Conservation (phyloP, 441 rosid species). For the Melastoma candidum region DNA sequence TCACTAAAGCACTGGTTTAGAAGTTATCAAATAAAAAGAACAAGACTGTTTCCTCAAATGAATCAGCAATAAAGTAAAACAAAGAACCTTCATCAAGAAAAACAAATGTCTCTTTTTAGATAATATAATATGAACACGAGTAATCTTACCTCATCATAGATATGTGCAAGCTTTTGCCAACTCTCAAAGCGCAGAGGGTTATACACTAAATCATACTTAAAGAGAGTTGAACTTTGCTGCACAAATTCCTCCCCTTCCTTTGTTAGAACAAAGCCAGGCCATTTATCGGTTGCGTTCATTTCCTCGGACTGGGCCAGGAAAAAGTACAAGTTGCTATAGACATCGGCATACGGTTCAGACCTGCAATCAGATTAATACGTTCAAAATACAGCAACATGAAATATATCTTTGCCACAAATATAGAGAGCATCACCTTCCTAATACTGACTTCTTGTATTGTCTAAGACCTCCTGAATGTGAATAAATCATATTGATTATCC, state of each 20-base stretch:
- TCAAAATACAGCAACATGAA: slow-evolving; percentile 15
- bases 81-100: too few relatives aligned
- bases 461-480: slow-evolving; percentile 49
- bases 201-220: slow-evolving; percentile 84
- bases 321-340: slow-evolving; percentile 82
- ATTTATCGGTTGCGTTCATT: slow-evolving; percentile 93
- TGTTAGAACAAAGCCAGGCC: slow-evolving; percentile 99
- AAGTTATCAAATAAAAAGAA: too few relatives aligned
- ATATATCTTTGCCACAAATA: slow-evolving; percentile 5
- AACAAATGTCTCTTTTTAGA: slow-evolving; percentile 10
- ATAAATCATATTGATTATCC: slow-evolving; percentile 55
- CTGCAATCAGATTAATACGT: slow-evolving; percentile 46
- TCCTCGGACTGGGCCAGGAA: slow-evolving; percentile 92
- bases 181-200: slow-evolving; percentile 93
- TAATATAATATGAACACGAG: slow-evolving; percentile 12
- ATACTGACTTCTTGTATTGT: slow-evolving; percentile 52
- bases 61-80: too few relatives aligned
- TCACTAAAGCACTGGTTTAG: slow-evolving; percentile 15
- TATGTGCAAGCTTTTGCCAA: slow-evolving; percentile 93
- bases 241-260: slow-evolving; percentile 99
- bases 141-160: slow-evolving; percentile 88
- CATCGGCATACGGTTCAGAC: slow-evolving; percentile 75
- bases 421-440: slow-evolving; percentile 40
- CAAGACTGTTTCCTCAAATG: too few relatives aligned
- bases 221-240: slow-evolving; percentile 84